Conservation (phyloP, 495 filamentous ascomycete species). For the Hypoxylon cercidicola region DNA sequence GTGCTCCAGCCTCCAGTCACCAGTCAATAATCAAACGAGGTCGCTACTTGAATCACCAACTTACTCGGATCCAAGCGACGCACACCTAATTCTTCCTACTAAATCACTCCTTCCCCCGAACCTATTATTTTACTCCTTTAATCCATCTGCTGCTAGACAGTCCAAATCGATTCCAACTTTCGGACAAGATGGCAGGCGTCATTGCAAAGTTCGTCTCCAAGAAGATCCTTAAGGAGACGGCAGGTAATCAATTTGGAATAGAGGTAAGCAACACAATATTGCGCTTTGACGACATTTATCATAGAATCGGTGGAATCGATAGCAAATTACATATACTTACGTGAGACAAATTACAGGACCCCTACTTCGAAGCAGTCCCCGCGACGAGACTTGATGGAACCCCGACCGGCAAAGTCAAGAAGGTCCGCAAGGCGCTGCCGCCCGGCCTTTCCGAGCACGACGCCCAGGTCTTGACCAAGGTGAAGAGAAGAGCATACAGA, state of each 20-base stretch:
- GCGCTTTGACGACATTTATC: background rate
- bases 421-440: slow-evolving; percentile 73
- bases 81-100: slow-evolving; percentile 16
- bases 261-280: slow-evolving; percentile 60
- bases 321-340: slow-evolving; percentile 25
- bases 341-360: slow-evolving; percentile 59
- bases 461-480: slow-evolving; percentile 77
- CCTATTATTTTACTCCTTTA: background rate
- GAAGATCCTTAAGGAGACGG: slow-evolving; percentile 71
- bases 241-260: slow-evolving; percentile 73
- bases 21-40: slow-evolving; percentile 11
- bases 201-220: slow-evolving; percentile 69
- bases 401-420: slow-evolving; percentile 66
- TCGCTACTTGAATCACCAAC: slow-evolving; percentile 5
- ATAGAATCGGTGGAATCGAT: background rate
- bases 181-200: slow-evolving; percentile 59
- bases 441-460: slow-evolving; percentile 82
- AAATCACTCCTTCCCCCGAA: background rate
- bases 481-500: slow-evolving; percentile 81
- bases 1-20: slow-evolving; percentile 5
- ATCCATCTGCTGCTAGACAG: slow-evolving; percentile 11
- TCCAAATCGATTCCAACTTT: slow-evolving; percentile 36
- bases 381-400: slow-evolving; percentile 70
- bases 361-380: slow-evolving; percentile 78
- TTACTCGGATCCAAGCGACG: slow-evolving; percentile 8